Base-by-base conservation (phyloP, 352 stramenopile species). In the Albugo laibachii region DNA sequence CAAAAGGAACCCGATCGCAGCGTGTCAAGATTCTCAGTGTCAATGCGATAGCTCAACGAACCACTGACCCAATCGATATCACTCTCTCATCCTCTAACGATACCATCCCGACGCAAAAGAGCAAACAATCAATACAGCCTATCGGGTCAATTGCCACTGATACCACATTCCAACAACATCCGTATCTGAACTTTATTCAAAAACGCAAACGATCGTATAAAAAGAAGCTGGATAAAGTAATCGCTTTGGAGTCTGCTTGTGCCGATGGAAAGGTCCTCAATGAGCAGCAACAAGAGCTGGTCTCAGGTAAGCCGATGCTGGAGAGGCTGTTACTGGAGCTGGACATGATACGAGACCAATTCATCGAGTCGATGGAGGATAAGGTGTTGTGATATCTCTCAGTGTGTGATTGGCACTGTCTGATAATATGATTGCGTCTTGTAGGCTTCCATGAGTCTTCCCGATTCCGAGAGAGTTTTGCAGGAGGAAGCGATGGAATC, bases 201-300 rank as follows among this genome's bases (percentile, higher is more conserved):
- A 89, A 89, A 53, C 69, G 74, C 37, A 72, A 85, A 36, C 74
- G 77, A 12, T 67, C 74, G 48, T 72, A 82, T 57, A 76, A 77
- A 49, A 89, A 89, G 59, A 89, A 89, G 48, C 61, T 87, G 21
- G 77, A 89, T 59, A 89, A 89, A 60, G 85, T 89, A 55, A 75
- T 68, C 45, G 48, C 53, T 15, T 52, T 89, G 19, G 74, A 83
- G 51, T 39, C 50, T 0, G 74, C 69, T 41, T 54, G 59, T 19
- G 52, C 54, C 1, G 67, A 78, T 6, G 63, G 65, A 12, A 86
- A 86, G 58, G 54, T 66, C 48, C 62, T 83, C 19, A 89, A 89
- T 48, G 59, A 69, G 43, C 77, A 89, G 48, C 77, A 89, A 49
- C 41, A 67, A 13, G 73, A 85, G 52, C 66, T 89, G 11, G 73